Base-by-base conservation (phyloP, 148 eudicot species). In the Selenicereus undatus region DNA sequence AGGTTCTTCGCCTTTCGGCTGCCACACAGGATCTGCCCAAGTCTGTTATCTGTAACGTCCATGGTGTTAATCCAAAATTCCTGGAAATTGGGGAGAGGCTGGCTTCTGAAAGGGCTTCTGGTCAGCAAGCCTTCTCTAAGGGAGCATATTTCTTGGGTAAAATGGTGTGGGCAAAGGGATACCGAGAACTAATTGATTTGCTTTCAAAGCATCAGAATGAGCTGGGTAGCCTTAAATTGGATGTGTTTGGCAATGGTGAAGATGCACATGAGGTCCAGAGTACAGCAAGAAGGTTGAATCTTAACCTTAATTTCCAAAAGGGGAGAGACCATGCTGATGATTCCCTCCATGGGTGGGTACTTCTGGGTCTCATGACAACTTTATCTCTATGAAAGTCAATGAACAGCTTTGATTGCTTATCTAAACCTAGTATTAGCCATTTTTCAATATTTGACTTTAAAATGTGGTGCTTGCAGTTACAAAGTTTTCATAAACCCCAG, bases 121-220 rank as follows among this genome's bases (percentile, higher is more conserved):
- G 99, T 54, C 87, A 96, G 81, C 88, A 86, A 83, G 84, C 91
- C 78, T 96, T 93, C 81, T 91, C 98, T 26, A 91, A 96, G 82
- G 99, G 99, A 84, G 99, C 99, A 73, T 96, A 96, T 89, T 96
- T 96, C 83, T 85, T 96, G 77, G 99, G 99, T 24, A 96, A 96
- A 89, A 91, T 96, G 99, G 99, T 96, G n/a, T 96, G 99, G 99
- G 99, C 99, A 39, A 96, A 96, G 86, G 99, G 99, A 80, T 96
- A 93, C 70, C 83, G 81, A 81, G 99, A 96, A 83, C 78, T 96
- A 65, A 87, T 96, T 83, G 99, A 93, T 86, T 84, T 96, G 86
- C 84, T 96, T 73, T 90, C 98, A 21, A 93, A 91, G 90, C 95
- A 92, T 80, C 91, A 91, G 80, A 87, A 74, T 29, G 99, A 93